Base-by-base conservation (phyloP, 2,329 filamentous ascomycete genomes). In the Sporothrix dimorphospora region DNA sequence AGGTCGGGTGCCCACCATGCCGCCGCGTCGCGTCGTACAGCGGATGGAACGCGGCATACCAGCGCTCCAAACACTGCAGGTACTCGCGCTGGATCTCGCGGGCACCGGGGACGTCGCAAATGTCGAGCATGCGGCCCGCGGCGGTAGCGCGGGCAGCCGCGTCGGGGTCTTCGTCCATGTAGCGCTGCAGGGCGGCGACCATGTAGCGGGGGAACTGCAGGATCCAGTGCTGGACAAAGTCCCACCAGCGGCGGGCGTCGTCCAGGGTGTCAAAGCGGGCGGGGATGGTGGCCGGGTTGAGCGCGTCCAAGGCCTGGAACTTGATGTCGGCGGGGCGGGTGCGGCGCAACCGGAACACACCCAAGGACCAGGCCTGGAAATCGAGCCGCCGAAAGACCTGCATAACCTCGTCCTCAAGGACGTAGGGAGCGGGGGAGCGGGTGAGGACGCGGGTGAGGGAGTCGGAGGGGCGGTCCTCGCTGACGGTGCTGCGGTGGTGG, bases 31-130 rank as follows among this genome's bases (percentile, higher is more conserved):
- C 61, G 21, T 79, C 76, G 68, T 80, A 81, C 1, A 85, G 73
- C 1, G 81, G 80, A 30, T 79, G 77, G 72, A 81, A 84, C 0
- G 82, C 80, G 8, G 77, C 75, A 14, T 77, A 76, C 83, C 83
- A 85, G n/a, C 79, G 75, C 42, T 81, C 79, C 1, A 85, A 76
- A 78, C 81, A 83, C 45, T 79, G 78, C 21, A 82, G 76, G 14
- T 81, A 79, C 45, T 81, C 80, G 5, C 42, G 34, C 69, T 77
- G 76, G 34, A 75, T 71, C 2, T 71, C 74, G 21, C 68, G 68
- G 19, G 70, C 72, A 14, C 71, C 71, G 8, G 73, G 74, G 24
- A 73, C 71, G 40, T 77, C 75, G 66, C 70, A 66, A 19, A 77
- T 66, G 63, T 76, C 72, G 65, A 75, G 65, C 69, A 72, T 57